These are phyloP conservation scores for Talaromyces borbonicus DNA, from an alignment of 495 filamentous ascomycete genomes.

Conservation along the genomic window DNA sequence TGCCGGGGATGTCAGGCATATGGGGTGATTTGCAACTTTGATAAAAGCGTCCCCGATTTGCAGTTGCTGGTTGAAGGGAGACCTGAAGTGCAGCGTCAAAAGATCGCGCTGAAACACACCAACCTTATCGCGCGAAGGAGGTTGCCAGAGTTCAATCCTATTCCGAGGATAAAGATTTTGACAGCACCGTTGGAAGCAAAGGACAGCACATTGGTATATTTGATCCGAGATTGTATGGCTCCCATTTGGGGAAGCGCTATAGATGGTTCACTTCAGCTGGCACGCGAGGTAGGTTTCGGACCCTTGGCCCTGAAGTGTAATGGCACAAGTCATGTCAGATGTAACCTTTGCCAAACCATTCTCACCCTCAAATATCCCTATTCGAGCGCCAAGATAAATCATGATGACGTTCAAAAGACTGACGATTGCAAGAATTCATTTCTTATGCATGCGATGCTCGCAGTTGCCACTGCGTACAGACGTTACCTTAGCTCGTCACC, in stretches of 20 bases:
- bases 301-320: too few species aligned
- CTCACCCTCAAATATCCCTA: too few species aligned
- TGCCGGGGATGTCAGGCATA: constrained; percentile 26
- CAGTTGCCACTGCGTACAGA: constrained; percentile 26
- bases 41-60: constrained; percentile 16
- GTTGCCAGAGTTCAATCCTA: background rate
- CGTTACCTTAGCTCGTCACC: constrained; percentile 14
- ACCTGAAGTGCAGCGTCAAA: constrained; percentile 5
- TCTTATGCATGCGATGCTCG: constrained; percentile 31
- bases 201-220: background rate
- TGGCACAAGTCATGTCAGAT: too few species aligned
- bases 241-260: background rate
- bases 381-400: too few species aligned
- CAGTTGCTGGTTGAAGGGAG: constrained; percentile 14
- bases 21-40: constrained; percentile 30
- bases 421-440: constrained; percentile 29
- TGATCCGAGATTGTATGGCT: background rate
- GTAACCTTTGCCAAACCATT: background rate
- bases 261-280: background rate
- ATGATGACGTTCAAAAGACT: too few species aligned
- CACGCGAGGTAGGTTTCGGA: background rate
- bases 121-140: background rate
- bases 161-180: background rate
- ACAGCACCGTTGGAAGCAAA: background rate
- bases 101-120: background rate